These are phyloP conservation scores for Phytophthora litchii DNA, from an alignment of 352 stramenopile species.

Conservation along the genomic window DNA sequence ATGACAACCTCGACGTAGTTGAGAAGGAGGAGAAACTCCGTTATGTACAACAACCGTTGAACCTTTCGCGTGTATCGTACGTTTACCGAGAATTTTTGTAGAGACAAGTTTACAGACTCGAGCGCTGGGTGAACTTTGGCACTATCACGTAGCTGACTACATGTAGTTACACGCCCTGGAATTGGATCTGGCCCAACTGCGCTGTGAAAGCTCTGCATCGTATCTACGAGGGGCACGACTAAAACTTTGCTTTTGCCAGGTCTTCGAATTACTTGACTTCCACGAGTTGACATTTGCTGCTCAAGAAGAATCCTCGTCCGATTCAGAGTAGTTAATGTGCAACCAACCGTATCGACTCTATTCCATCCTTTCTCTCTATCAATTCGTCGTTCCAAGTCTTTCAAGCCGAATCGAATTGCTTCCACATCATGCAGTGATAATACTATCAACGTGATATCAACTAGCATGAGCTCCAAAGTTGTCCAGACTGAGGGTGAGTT, in stretches of 20 bases:
- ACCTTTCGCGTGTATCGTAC: background rate
- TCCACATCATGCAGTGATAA: constrained; percentile 3
- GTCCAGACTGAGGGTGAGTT: constrained; percentile 13
- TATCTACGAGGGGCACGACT: too few species aligned
- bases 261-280: too few species aligned
- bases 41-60: constrained; percentile 23
- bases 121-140: too few species aligned
- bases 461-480: constrained; percentile 8
- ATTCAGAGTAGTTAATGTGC: background rate
- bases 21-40: constrained; percentile 36
- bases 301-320: background rate
- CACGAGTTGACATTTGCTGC: too few species aligned
- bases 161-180: too few species aligned
- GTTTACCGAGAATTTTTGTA: background rate
- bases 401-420: background rate
- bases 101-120: too few species aligned
- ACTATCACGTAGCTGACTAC: too few species aligned
- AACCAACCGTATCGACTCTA: too few species aligned
- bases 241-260: background rate
- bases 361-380: background rate
- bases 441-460: constrained; percentile 2
- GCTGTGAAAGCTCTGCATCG: too few species aligned
- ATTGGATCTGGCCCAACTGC: too few species aligned
- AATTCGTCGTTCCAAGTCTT: constrained; percentile 2
- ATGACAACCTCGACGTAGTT: constrained; percentile 43